A percentile compares a stretch with the other conserved stretches of the same genome.
phyloP scores from a whole-genome alignment of 257 asterid genomes.

The Thymus quinquecostatus region DNA sequence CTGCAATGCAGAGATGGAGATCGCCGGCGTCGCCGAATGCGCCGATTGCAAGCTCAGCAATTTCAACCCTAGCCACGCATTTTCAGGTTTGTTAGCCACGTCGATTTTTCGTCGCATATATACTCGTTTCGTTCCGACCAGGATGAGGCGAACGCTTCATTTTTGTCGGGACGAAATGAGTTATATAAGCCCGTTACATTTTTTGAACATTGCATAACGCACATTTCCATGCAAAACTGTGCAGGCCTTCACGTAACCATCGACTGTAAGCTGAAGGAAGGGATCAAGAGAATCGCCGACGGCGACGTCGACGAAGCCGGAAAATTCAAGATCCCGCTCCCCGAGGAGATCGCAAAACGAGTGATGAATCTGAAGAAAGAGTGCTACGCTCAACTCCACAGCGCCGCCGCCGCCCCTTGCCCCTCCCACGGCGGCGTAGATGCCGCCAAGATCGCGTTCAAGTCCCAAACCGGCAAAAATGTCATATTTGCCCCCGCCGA shows the following conservation, averaged over 20 bases:
- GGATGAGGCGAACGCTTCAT: too few relatives aligned
- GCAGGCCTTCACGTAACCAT: constrained; percentile 75
- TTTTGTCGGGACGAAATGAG: too few relatives aligned
- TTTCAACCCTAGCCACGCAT: constrained; percentile 40
- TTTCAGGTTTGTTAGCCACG: constrained; percentile 36
- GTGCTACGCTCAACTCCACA: constrained; percentile 85
- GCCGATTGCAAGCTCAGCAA: constrained; percentile 49
- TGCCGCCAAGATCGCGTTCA: constrained; percentile 54
- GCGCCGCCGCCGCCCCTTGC: constrained; percentile 67
- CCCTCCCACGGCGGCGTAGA: constrained; percentile 62
- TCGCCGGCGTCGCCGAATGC: constrained; percentile 51
- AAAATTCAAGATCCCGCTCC: constrained; percentile 57
- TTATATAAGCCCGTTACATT: too few relatives aligned
- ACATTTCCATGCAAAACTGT: not conserved
- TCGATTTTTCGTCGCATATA: too few relatives aligned
- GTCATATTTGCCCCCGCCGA: constrained; percentile 46
- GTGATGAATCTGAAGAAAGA: constrained; percentile 52
- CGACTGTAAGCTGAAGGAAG: constrained; percentile 64
- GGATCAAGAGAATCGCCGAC: constrained; percentile 53
- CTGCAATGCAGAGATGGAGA: constrained; percentile 44
- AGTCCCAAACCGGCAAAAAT: constrained; percentile 41
- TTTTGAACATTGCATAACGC: too few relatives aligned
- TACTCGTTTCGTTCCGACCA: too few relatives aligned
- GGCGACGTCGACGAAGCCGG: constrained; percentile 63
- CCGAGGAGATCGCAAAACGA: constrained; percentile 43